Base-by-base conservation (phyloP, 2,329 filamentous ascomycete species). In the Ascochyta lentis region DNA sequence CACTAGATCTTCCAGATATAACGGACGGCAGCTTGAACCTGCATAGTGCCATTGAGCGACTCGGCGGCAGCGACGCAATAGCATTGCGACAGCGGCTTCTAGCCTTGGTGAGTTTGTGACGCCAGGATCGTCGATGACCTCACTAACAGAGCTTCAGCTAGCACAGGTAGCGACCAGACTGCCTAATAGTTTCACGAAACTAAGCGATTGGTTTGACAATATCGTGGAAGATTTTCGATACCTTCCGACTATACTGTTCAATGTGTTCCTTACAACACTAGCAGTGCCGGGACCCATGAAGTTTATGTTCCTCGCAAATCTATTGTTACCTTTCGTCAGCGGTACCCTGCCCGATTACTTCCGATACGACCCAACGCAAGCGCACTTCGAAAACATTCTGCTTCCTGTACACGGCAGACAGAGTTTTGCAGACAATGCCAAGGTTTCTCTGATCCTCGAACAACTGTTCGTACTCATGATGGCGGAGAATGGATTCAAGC, bases 51-150 rank as follows among this genome's bases (percentile, higher is more conserved):
- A 58, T 65, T 16, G 60, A 68, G 31, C 59, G 56, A 46, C 46
- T 77, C 61, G 69, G 80, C 63, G 69, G 77, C 62, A 56, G 80
- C 34, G 84, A 89, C 44, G 85, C 88, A 0, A 76, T 91, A 16
- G 69, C 75, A 1, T 72, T 91, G 16, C 85, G 89, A 6, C 81
- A 88, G 59, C 84, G 88, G 0, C 74, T 91, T 4, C 83, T 91
- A 53, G 78, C 80, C 19, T 73, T 90, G 29, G 79, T 83, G 66
- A 65, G 79, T 67, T 22, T 5, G 37, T 19, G 15, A 27, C 3
- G 13, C 31, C 23, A 8, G 4, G n/a, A 3, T 31, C 9, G 9
- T 41, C 27, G n/a, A 13, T 39, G 34, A 15, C 19, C 23, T 27
- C 23, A 51, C 62, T 76, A 51, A 72, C 44, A 41, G 22, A 4